Base-by-base conservation (phyloP, 441 rosid genomes). In the Pelargonium myrrhifolium region DNA sequence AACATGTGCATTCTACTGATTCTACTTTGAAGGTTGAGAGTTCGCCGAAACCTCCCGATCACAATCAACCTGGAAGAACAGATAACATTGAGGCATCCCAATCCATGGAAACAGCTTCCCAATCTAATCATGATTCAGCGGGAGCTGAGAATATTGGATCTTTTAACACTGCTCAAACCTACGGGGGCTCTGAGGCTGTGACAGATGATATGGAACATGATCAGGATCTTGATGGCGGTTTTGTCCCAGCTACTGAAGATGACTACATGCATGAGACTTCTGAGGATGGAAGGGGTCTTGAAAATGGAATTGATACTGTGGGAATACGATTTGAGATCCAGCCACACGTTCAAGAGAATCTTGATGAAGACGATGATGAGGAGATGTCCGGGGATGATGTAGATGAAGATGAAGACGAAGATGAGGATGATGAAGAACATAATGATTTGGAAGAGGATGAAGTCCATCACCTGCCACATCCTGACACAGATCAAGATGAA, bases 141-240 rank as follows among this genome's bases (percentile, higher is more conserved):
- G 79, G 77, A 70, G 88, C 81, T 66, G 89, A 83, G 62, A 83
- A 74, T 78, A 81, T 70, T 74, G 92, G 83, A 64, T 78, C 83
- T 69, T 82, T 80, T 78, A 84, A 79, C 78, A 71, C 80, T 65
- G 79, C 75, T 39, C 90, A 80, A 58, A 81, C 78, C 62, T 86
- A 76, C 76, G 90, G 85, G 73, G 89, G 84, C 51, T 86, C 95
- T 70, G 98, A 87, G 82, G 88, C 91, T 78, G 89, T 88, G 75
- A 86, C 87, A 20, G 98, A 92, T 78, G 98, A 92, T 74, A 95
- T 92, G 99, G 98, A 95, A 71, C 98, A 92, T 69, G 99, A 92
- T 71, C 98, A 90, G 78, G 98, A 95, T 79, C 83, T 89, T 68
- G 91, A 86, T 83, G 92, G 77, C 43, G 87, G 93, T 67, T 91